A percentile compares a stretch with the other conserved stretches of the same genome.
Conservation (phyloP, 441 rosid species). For the Populus tomentosa region DNA sequence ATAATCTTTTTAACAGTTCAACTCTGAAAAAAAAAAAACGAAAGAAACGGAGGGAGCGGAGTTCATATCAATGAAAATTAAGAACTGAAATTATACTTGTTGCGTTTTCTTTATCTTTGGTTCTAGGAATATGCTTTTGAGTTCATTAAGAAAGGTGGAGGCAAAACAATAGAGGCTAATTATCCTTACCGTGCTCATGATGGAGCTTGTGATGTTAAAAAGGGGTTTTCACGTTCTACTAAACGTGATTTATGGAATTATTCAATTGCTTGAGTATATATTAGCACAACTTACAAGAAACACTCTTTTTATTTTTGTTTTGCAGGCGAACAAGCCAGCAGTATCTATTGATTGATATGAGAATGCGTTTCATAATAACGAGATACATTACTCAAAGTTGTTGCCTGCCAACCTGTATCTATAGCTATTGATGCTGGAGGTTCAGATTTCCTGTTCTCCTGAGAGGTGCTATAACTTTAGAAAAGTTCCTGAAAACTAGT, state of each 20-base stretch:
- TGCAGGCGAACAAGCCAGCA: conserved; percentile 39
- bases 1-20: too few species aligned
- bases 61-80: too few species aligned
- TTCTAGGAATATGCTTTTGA: conserved; percentile 62
- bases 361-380: conserved; percentile 53
- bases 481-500: not conserved
- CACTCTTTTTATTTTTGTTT: not conserved
- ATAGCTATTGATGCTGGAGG: conserved; percentile 86
- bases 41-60: too few species aligned
- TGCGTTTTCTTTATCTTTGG: too few species aligned
- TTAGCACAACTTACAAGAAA: not conserved
- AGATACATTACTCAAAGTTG: conserved; percentile 63
- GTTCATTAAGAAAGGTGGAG: conserved; percentile 60
- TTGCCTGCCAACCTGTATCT: conserved; percentile 69
- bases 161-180: conserved; percentile 47
- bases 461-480: conserved; percentile 36
- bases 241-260: not conserved
- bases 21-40: too few species aligned
- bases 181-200: conserved; percentile 58
- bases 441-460: conserved; percentile 74
- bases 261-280: not conserved
- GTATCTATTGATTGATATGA: conserved; percentile 74
- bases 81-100: too few species aligned
- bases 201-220: conserved; percentile 41
- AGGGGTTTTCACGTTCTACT: conserved; percentile 13